These are phyloP conservation scores for Lactarius evosmus DNA, from an alignment of 768 basidiomycete species.

Conservation along the genomic window DNA sequence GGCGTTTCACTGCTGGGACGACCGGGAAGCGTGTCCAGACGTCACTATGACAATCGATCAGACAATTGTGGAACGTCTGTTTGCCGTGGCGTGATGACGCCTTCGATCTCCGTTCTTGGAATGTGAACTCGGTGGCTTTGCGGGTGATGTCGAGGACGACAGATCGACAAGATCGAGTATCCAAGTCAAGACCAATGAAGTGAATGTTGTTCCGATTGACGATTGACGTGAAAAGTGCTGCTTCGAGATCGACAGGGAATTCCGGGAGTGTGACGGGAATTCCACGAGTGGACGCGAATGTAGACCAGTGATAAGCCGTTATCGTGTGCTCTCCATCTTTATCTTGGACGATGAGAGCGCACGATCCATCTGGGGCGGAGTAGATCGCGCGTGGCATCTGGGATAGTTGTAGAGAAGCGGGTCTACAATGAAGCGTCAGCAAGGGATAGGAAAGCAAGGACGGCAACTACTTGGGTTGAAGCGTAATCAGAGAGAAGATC, in stretches of 20 bases:
- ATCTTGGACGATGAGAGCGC: slow-evolving; percentile 41
- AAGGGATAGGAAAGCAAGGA: not conserved
- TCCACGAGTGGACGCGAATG: slow-evolving; percentile 51
- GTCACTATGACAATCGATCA: slow-evolving; percentile 18
- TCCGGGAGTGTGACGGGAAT: slow-evolving; percentile 38
- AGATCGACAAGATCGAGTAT: slow-evolving; percentile 40
- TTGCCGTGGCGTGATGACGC: slow-evolving; percentile 24
- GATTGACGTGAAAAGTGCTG: slow-evolving; percentile 45
- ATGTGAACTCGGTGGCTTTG: slow-evolving; percentile 55
- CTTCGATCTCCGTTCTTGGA: slow-evolving; percentile 43
- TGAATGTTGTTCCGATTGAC: slow-evolving; percentile 43
- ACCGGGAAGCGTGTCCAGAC: slow-evolving; percentile 23
- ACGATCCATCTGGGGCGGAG: slow-evolving; percentile 56
- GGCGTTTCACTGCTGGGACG: slow-evolving; percentile 15
- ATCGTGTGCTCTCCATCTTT: slow-evolving; percentile 22
- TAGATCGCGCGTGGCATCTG: slow-evolving; percentile 37
- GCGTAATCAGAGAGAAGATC: slow-evolving; percentile 52
- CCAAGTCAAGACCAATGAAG: slow-evolving; percentile 41
- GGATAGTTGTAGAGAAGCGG: slow-evolving; percentile 43
- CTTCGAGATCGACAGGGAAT: slow-evolving; percentile 26
- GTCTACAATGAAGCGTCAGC: slow-evolving; percentile 34
- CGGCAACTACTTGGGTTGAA: slow-evolving; percentile 47
- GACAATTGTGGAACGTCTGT: slow-evolving; percentile 41
- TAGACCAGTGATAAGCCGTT: slow-evolving; percentile 52
- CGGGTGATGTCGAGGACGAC: slow-evolving; percentile 50